Evolutionary conservation across 2,329 filamentous ascomycete genomes (phyloP).

Genomic region (Phaeophleospora eucalypticola): DNA sequence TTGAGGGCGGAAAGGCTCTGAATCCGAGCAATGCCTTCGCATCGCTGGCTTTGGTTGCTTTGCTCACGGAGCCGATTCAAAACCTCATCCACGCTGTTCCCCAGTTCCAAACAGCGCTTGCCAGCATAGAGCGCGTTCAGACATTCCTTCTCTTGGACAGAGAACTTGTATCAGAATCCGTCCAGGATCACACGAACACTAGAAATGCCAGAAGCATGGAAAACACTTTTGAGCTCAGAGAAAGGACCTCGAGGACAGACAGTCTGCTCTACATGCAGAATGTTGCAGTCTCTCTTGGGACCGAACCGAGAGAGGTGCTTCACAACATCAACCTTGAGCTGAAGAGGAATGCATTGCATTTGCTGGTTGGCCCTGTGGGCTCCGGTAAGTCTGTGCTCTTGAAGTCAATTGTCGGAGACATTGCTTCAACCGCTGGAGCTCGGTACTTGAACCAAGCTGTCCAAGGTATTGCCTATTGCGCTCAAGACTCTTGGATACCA

Average conservation of each 20-base stretch:
- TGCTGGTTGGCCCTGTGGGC: conserved; percentile 13
- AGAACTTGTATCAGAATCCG: not conserved
- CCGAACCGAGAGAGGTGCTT: conserved; percentile 6
- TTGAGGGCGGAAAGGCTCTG: conserved; percentile 9
- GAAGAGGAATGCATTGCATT: not conserved
- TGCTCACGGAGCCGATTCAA: conserved; percentile 14
- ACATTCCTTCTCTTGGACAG: conserved; percentile 11
- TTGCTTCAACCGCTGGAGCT: conserved; percentile 1
- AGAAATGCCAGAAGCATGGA: not conserved
- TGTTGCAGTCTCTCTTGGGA: conserved; percentile 2
- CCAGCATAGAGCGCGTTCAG: conserved; percentile 20
- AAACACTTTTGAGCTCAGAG: too few relatives aligned
- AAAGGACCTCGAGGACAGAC: not conserved
- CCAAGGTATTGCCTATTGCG: conserved; percentile 10
- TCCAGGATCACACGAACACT: too few relatives aligned
- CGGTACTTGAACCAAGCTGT: not conserved
- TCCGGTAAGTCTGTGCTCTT: conserved; percentile 14
- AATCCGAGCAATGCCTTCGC: conserved; percentile 17
- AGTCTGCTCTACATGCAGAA: conserved; percentile 1
- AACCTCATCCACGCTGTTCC: conserved; percentile 20
- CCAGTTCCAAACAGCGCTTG: conserved; percentile 13
- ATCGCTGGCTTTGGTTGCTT: conserved; percentile 13
- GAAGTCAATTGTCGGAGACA: conserved; percentile 14
- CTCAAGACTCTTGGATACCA: conserved; percentile 20
- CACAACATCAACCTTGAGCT: conserved; percentile 6